Percentiles rank a stretch among this genome's conserved stretches.
Conservation (phyloP, 2,329 filamentous ascomycete species). For the Fusarium pseudoanthophilum region DNA sequence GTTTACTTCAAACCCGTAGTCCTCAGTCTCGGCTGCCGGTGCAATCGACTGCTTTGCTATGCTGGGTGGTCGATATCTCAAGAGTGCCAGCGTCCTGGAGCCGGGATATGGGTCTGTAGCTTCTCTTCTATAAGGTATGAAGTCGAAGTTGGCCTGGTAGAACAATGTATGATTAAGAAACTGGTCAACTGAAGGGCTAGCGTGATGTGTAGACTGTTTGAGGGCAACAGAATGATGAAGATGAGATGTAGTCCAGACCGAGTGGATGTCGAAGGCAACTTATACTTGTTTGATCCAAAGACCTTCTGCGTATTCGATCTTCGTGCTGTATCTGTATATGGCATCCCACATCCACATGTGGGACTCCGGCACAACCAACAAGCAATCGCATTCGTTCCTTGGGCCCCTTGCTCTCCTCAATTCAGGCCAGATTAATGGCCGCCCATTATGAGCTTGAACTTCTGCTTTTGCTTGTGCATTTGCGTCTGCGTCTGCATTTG, state of each 20-base stretch:
- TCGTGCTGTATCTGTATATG: conserved; percentile 44
- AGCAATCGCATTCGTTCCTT: conserved; percentile 41
- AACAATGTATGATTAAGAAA: not conserved
- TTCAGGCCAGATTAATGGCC: conserved; percentile 30
- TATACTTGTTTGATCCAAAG: conserved; percentile 49
- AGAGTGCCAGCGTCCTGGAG: not conserved
- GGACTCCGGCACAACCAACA: conserved; percentile 47
- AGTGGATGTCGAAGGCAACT: conserved; percentile 51
- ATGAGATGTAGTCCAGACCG: conserved; percentile 28
- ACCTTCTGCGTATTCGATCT: conserved; percentile 24
- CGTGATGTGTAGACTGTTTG: not conserved
- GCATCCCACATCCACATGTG: conserved; percentile 45
- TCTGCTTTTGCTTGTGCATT: conserved; percentile 20
- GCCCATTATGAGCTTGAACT: conserved; percentile 43
- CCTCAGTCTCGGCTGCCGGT: not conserved
- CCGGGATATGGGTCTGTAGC: not conserved
- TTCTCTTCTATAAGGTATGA: not conserved
- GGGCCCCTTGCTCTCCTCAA: conserved; percentile 23
- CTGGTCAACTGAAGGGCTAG: not conserved
- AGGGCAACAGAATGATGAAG: conserved; percentile 1
- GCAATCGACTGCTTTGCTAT: not conserved
- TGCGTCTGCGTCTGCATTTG: conserved; percentile 20
- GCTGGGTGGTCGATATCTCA: not conserved
- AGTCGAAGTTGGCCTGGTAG: not conserved
- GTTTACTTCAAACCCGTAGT: not conserved